A percentile compares a stretch with the other conserved stretches of the same genome.
Evolutionary conservation across 768 basidiomycete genomes (phyloP).

Genomic region (Trametes villosa): DNA sequence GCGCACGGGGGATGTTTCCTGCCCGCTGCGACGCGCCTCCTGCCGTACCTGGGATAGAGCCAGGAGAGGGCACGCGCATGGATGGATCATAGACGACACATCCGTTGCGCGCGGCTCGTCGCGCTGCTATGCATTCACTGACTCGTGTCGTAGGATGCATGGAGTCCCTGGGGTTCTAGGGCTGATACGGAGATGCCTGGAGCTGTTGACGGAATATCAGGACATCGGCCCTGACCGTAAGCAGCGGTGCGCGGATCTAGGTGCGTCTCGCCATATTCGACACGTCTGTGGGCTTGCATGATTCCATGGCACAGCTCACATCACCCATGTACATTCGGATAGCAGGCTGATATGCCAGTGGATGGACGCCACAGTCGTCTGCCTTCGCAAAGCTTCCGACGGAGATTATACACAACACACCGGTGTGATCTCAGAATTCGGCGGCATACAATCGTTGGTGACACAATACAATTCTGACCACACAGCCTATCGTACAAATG

Average conservation of each 20-base stretch:
- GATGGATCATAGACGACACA: no score
- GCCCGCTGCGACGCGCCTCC: no score
- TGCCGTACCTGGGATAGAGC: no score
- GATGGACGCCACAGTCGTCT: no score
- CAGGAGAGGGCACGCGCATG: no score
- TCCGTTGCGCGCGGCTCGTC: no score
- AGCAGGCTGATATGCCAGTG: no score
- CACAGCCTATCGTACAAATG: slow-evolving; percentile 3
- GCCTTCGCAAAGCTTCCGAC: background rate
- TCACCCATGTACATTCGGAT: background rate
- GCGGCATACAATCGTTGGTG: no score
- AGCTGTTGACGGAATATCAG: slow-evolving; percentile 59
- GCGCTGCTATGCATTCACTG: no score
- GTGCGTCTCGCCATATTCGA: slow-evolving; percentile 39
- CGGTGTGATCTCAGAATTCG: no score
- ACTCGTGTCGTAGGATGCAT: slow-evolving; percentile 69
- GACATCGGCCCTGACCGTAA: slow-evolving; percentile 67
- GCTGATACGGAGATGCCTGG: slow-evolving; percentile 47
- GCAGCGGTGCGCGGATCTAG: slow-evolving; percentile 69
- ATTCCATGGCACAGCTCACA: background rate
- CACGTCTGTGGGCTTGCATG: background rate
- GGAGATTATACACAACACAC: background rate
- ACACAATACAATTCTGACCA: background rate
- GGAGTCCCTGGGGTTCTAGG: slow-evolving; percentile 89
- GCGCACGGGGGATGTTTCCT: no score